These are phyloP conservation scores for Termitomyces bulborhizus DNA, from an alignment of 768 basidiomycete species.

Conservation along the genomic window DNA sequence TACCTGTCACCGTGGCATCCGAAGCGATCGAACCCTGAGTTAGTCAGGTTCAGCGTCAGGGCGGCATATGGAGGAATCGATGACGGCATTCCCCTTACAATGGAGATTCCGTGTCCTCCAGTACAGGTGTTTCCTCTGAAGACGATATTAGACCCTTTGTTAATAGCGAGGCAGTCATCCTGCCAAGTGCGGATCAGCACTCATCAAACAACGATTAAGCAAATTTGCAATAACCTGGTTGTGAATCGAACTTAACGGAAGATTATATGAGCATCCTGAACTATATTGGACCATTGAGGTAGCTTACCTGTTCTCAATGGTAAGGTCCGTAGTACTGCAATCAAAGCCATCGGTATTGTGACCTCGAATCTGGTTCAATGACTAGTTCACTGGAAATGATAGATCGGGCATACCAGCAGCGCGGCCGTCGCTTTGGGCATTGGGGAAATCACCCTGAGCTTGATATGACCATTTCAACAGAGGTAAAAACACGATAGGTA, in stretches of 20 bases:
- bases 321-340: slow-evolving; percentile 26
- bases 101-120: slow-evolving; percentile 60
- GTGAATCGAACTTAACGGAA: slow-evolving; percentile 21
- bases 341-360: slow-evolving; percentile 52
- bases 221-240: slow-evolving; percentile 26
- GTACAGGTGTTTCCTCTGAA: slow-evolving; percentile 49
- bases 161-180: slow-evolving; percentile 62
- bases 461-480: background rate
- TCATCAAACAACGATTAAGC: background rate
- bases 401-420: slow-evolving; percentile 28
- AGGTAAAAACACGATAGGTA: background rate
- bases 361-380: slow-evolving; percentile 16
- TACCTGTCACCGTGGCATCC: slow-evolving; percentile 35
- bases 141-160: slow-evolving; percentile 35
- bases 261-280: background rate
- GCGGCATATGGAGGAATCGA: slow-evolving; percentile 15
- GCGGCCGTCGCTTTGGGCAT: slow-evolving; percentile 40
- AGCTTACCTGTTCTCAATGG: slow-evolving; percentile 35
- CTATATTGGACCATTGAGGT: background rate
- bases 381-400: background rate
- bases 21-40: slow-evolving; percentile 51
- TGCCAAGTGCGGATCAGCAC: background rate
- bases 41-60: slow-evolving; percentile 21
- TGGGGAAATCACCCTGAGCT: slow-evolving; percentile 50
- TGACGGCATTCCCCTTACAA: slow-evolving; percentile 34